Evolutionary conservation across 2,329 filamentous ascomycete species (phyloP).

Genomic region (Trichoderma hamatum): DNA sequence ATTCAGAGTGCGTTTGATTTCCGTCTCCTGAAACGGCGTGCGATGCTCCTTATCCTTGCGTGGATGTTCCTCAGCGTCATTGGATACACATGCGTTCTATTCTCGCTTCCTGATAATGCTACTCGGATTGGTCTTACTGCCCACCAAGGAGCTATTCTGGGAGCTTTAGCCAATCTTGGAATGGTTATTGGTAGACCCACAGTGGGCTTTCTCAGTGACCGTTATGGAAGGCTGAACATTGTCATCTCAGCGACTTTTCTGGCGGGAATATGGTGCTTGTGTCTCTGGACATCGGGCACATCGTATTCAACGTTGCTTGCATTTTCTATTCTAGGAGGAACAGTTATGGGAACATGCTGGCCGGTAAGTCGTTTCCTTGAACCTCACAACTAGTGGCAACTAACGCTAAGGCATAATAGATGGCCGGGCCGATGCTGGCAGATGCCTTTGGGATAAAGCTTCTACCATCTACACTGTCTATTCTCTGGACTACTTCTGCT

Average conservation of each 20-base stretch:
- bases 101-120: slow-evolving; percentile 65
- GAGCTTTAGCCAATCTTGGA: slow-evolving; percentile 65
- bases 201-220: slow-evolving; percentile 65
- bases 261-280: slow-evolving; percentile 19
- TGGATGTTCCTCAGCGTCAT: slow-evolving; percentile 66
- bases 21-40: slow-evolving; percentile 42
- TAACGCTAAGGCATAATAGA: neutral
- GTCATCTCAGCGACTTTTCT: slow-evolving; percentile 53
- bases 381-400: neutral
- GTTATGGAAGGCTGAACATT: slow-evolving; percentile 64
- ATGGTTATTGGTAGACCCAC: slow-evolving; percentile 61
- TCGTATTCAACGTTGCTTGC: neutral
- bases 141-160: slow-evolving; percentile 63
- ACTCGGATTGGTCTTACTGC: slow-evolving; percentile 59
- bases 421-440: slow-evolving; percentile 12
- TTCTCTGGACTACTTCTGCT: slow-evolving; percentile 12
- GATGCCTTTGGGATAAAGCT: slow-evolving; percentile 24
- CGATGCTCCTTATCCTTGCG: slow-evolving; percentile 60
- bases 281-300: slow-evolving; percentile 14
- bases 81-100: slow-evolving; percentile 66
- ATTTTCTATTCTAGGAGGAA: slow-evolving; percentile 16
- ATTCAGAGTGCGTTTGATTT: slow-evolving; percentile 26
- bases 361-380: neutral
- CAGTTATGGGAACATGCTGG: slow-evolving; percentile 14
- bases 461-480: slow-evolving; percentile 21